Evolutionary conservation across 805 yeast genomes (phyloP), one percentile per base, ranked within the genome.

Genomic region (Sugiyamaella boreocaroliniensis): DNA sequence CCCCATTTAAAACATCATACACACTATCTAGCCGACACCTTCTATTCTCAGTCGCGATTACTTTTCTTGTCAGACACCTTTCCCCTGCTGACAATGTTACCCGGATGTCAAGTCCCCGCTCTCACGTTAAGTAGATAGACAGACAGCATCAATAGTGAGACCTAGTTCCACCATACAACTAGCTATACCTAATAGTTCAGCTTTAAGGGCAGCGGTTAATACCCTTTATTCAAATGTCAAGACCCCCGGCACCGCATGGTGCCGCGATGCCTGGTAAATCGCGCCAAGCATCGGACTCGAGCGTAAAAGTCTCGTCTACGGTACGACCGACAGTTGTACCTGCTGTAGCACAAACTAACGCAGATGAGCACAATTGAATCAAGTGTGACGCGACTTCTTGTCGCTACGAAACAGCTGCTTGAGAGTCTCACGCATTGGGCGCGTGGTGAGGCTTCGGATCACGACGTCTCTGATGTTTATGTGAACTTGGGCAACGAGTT

Each of bases 401-500:
- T 90, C 40, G 85, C 95, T 0, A 89, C 98, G 0, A 92, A 92
- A 62, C 89, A 87, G 53, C 73, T 92, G 11, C 73, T 93, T n/a
- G 96, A 88, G 61, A 78, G 87, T 15, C 71, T 93, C 49, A 88
- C 95, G 0, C 87, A 82, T 55, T 93, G 99, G 99, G 90, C 98
- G 0, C 76, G 80, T 55, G 81, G 80, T 19, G 76, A 78, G n/a
- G 89, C 88, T 5, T 77, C 83, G 20, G 98, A 90, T 45, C 79
- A 80, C 52, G 87, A 80, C 57, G 97, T 93, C 2, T 88, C 96
- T 1, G 88, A 89, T 61, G 86, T 89, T 2, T 93, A 89, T 66
- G 99, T 93, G 14, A 84, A 81, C 58, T 76, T 93, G 29, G 99
- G 99, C 0, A 93, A 90, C 64, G 97, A 92, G 68, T 93, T 89